Evolutionary conservation across 2,329 filamentous ascomycete genomes (phyloP).

Genomic region (Epichloe baconii): DNA sequence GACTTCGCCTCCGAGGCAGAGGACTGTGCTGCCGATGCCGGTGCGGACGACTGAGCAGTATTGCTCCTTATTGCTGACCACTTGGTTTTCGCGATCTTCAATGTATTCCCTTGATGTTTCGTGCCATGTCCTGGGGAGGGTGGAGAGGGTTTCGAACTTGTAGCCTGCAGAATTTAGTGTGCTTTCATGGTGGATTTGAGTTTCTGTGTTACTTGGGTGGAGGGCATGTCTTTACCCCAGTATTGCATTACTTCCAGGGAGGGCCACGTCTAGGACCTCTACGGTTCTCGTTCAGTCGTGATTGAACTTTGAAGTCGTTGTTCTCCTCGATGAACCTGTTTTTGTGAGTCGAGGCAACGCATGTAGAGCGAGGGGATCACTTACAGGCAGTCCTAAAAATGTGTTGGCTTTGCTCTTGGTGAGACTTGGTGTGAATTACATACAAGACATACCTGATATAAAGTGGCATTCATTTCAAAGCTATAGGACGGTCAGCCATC

Average conservation of each 20-base stretch:
- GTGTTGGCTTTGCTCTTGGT: constrained; percentile 8
- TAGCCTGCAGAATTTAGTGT: constrained; percentile 47
- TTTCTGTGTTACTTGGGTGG: background rate
- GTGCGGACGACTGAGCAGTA: constrained; percentile 93
- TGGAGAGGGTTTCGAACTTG: constrained; percentile 84
- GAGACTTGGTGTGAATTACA: constrained; percentile 19
- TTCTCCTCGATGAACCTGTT: constrained; percentile 86
- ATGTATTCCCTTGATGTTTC: constrained; percentile 64
- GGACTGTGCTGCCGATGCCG: constrained; percentile 59
- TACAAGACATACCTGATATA: constrained; percentile 69
- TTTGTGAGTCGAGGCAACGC: background rate
- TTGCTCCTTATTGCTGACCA: constrained; percentile 82
- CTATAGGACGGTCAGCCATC: background rate
- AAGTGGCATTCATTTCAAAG: constrained; percentile 93
- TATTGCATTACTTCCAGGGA: constrained; percentile 76
- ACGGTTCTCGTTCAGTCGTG: constrained; percentile 40
- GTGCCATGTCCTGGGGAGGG: constrained; percentile 63
- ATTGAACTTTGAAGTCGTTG: constrained; percentile 55
- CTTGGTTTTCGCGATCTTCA: constrained; percentile 54
- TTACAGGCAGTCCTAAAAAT: constrained; percentile 38
- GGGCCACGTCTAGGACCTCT: constrained; percentile 24
- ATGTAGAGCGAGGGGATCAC: constrained; percentile 8
- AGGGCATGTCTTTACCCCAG: constrained; percentile 50
- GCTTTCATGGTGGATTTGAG: background rate
- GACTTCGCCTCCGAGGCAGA: constrained; percentile 86